Percentiles rank a stretch among this genome's conserved stretches.
Evolutionary conservation across 768 basidiomycete species (phyloP).

Genomic region (Tricholoma matsutake): DNA sequence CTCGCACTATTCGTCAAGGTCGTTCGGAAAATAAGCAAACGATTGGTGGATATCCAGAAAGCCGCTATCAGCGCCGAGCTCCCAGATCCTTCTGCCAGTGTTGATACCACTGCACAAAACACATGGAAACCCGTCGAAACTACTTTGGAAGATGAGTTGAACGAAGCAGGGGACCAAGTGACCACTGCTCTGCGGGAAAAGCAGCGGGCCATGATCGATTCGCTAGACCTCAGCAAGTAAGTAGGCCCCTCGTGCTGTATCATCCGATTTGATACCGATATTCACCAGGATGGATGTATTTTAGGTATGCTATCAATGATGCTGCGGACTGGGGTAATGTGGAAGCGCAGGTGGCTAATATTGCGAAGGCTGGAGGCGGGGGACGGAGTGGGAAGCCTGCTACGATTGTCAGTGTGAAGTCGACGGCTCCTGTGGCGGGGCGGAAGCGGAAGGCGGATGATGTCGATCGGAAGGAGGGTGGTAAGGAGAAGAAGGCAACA

Average conservation of each 20-base stretch:
- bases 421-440: constrained; percentile 29
- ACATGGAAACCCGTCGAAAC: constrained; percentile 44
- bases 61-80: constrained; percentile 67
- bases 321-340: constrained; percentile 73
- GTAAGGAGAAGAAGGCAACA: constrained; percentile 47
- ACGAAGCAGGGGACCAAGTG: constrained; percentile 75
- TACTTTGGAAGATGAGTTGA: constrained; percentile 62
- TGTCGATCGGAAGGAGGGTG: constrained; percentile 23
- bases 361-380: constrained; percentile 29
- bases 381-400: constrained; percentile 39
- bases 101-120: constrained; percentile 3
- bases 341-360: constrained; percentile 64
- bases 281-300: constrained; percentile 14
- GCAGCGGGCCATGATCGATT: constrained; percentile 85
- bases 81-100: constrained; percentile 40
- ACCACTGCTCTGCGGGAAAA: constrained; percentile 65
- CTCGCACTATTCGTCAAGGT: constrained; percentile 92
- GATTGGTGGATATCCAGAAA: constrained; percentile 76
- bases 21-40: constrained; percentile 77
- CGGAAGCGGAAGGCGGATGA: constrained; percentile 60
- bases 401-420: constrained; percentile 77
- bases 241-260: constrained; percentile 27
- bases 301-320: constrained; percentile 75
- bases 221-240: constrained; percentile 86
- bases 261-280: constrained; percentile 10